Evolutionary conservation across 352 stramenopile genomes (phyloP), one percentile per base, ranked within the genome.

Genomic region (Elongisporangium undulatum): DNA sequence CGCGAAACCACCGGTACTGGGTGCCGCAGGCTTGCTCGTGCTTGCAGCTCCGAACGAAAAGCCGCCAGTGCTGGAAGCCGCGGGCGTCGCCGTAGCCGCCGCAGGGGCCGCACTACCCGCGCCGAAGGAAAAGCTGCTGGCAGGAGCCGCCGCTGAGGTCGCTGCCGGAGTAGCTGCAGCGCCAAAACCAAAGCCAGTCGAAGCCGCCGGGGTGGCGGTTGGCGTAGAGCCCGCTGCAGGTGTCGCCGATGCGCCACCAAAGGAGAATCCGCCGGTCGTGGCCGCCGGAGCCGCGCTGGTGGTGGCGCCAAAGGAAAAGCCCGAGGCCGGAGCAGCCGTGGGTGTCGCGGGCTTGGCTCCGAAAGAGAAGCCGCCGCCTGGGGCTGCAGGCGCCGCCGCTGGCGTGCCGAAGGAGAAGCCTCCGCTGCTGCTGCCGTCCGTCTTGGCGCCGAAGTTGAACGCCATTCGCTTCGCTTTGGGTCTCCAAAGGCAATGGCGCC

Each of bases 41-140:
- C 57, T 55, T 6, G 51, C 58, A 13, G 58, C 56, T 26, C 69
- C 72, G n/a, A 82, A 82, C 22, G 69, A 76, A 41, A 82, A 82
- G 5, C 69, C 72, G 24, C 64, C 58, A 16, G 61, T 22, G 23
- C 55, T 39, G 24, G 7, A 9, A n/a, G 17, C 29, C 17, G 29
- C 8, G 13, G n/a, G 23, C 12, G 49, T 48, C 19, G 53, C 12
- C 13, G 61, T 13, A 48, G 58, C 29, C 9, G 58, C 19, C 7
- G 65, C 48, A 0, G 63, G 15, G 0, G 55, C 61, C 12, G 34
- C 34, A 45, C 34, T 17, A 17, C 34, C 17, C 16, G 56, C 59
- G 10, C 71, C 61, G 39, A 77, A 75, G 59, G 53, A 64, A 41
- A 80, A 80, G 50, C 61, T 17, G 23, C 55, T 23, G 13, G 26